Percentiles rank a stretch among this genome's conserved stretches.
Conservation (phyloP, 1,284 basidiomycete genomes). For the Bjerkandera adusta region DNA sequence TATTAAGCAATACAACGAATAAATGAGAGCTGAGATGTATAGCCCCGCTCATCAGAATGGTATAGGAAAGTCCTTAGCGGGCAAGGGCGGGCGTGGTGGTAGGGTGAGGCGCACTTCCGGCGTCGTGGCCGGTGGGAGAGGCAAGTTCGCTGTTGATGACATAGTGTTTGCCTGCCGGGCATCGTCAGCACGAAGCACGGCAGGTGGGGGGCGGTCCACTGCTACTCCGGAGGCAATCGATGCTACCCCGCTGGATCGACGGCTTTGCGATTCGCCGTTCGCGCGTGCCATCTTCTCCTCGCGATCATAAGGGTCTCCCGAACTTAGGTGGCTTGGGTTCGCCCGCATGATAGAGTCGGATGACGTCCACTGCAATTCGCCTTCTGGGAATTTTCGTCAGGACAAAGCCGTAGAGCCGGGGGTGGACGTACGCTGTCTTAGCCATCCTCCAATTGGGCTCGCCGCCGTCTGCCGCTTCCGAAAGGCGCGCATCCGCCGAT, state of each 20-base stretch:
- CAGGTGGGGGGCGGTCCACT: background rate
- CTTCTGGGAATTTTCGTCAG: background rate
- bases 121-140: background rate
- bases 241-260: too few relatives aligned
- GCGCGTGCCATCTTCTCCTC: conserved; percentile 8
- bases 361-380: conserved; percentile 29
- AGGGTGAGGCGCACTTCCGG: background rate
- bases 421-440: conserved; percentile 17
- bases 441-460: conserved; percentile 25
- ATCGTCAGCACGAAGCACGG: background rate
- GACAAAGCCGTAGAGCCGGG: background rate
- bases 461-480: conserved; percentile 7
- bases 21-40: too few relatives aligned
- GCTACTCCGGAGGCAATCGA: too few relatives aligned
- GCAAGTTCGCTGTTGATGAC: background rate
- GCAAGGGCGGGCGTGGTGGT: conserved; percentile 1
- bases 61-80: too few relatives aligned
- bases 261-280: too few relatives aligned
- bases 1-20: too few relatives aligned
- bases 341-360: conserved; percentile 40
- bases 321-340: conserved; percentile 27
- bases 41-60: too few relatives aligned
- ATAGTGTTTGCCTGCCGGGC: background rate
- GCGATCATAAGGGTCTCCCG: conserved; percentile 15
- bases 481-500: conserved; percentile 14